A percentile compares a stretch with the other conserved stretches of the same genome.
These are phyloP conservation scores for Artemisia tridentata DNA, from an alignment of 129 eudicot species.

Conservation along the genomic window DNA sequence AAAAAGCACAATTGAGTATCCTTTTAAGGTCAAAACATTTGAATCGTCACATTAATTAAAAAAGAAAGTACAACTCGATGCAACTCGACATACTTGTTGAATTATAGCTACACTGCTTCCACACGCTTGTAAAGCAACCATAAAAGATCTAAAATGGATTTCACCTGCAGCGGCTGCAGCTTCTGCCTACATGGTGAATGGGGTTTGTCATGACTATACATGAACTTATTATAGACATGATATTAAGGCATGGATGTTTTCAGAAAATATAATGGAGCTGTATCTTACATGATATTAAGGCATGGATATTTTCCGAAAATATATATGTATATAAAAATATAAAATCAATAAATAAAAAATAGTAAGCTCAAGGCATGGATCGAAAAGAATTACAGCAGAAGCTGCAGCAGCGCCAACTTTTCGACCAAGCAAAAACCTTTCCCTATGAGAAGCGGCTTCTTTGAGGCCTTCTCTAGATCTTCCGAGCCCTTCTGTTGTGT, in stretches of 20 bases:
- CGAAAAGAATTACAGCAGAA: conserved; percentile 58
- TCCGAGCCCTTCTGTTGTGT: conserved; percentile 86
- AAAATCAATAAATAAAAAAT: too few species aligned
- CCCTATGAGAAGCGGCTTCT: conserved; percentile 87
- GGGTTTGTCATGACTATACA: conserved; percentile 22
- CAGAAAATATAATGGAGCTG: neutral
- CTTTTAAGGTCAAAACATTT: neutral
- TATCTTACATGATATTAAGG: neutral
- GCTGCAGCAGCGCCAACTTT: conserved; percentile 84
- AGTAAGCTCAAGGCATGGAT: conserved; percentile 2
- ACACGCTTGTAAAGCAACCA: conserved; percentile 92
- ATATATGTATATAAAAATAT: too few species aligned
- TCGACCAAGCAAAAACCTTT: conserved; percentile 81
- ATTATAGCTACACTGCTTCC: conserved; percentile 96
- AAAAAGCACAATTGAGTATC: neutral
- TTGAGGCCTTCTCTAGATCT: conserved; percentile 78
- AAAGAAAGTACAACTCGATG: conserved; percentile 11
- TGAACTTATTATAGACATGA: neutral
- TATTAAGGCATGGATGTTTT: neutral
- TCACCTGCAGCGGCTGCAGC: conserved; percentile 91
- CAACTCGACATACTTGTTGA: conserved; percentile 69
- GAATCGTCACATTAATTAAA: conserved; percentile 6
- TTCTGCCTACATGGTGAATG: conserved; percentile 65
- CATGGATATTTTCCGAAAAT: too few species aligned
- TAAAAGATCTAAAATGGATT: conserved; percentile 80